Percentiles rank a stretch among this genome's conserved stretches.
Conservation (phyloP, 306 rosid genomes). For the Sophora flavescens region DNA sequence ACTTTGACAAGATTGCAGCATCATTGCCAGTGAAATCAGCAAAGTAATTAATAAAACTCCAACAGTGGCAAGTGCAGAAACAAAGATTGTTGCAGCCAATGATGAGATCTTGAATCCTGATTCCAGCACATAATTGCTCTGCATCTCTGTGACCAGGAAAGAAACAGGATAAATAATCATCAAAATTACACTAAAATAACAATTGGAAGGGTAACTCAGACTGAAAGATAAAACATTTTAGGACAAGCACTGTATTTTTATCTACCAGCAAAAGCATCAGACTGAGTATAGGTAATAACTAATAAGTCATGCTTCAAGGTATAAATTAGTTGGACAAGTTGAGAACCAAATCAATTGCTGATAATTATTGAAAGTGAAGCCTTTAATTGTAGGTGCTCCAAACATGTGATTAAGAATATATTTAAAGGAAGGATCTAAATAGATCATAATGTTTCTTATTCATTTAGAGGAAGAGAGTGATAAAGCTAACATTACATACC, state of each 20-base stretch:
- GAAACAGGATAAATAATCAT: conserved; percentile 38
- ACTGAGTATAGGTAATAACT: not conserved
- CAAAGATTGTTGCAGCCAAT: conserved; percentile 69
- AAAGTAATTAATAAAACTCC: conserved; percentile 74
- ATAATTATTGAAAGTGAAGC: not conserved
- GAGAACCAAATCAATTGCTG: conserved; percentile 1
- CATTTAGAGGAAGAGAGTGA: conserved; percentile 1
- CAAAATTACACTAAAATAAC: conserved; percentile 32
- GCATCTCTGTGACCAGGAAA: conserved; percentile 59
- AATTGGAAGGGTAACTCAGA: not conserved
- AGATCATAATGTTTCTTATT: conserved; percentile 15
- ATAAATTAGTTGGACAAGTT: not conserved
- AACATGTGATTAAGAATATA: conserved; percentile 1
- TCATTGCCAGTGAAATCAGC: conserved; percentile 67
- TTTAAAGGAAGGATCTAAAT: not conserved
- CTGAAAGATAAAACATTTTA: conserved; percentile 9
- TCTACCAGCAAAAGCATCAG: not conserved
- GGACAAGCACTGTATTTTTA: not conserved
- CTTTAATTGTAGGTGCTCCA: conserved; percentile 6
- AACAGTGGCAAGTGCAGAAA: conserved; percentile 60
- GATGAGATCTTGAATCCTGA: conserved; percentile 86
- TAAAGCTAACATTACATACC: conserved; percentile 55
- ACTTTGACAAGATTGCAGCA: conserved; percentile 88
- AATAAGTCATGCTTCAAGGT: not conserved
- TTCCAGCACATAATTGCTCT: conserved; percentile 68